Conservation (phyloP, 768 basidiomycete species). For the Thelephora ganbajun region DNA sequence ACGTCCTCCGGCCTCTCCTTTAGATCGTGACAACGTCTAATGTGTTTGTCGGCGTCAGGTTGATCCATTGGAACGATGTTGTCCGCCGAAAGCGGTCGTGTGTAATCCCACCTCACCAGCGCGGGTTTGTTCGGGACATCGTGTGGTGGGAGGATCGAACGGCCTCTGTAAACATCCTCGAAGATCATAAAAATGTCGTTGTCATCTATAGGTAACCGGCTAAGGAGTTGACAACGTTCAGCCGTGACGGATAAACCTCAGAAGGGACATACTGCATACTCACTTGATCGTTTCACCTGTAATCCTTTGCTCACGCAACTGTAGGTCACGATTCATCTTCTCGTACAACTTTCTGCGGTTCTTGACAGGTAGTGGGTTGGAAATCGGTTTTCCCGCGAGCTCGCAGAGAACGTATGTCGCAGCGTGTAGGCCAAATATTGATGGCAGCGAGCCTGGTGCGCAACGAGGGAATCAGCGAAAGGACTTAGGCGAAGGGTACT, state of each 20-base stretch:
- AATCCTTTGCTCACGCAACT: conserved; percentile 59
- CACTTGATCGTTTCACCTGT: conserved; percentile 42
- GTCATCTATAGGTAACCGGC: conserved; percentile 66
- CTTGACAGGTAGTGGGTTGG: conserved; percentile 77
- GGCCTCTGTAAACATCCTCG: conserved; percentile 75
- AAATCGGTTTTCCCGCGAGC: conserved; percentile 71
- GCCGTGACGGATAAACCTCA: not conserved
- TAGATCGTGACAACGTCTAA: conserved; percentile 23
- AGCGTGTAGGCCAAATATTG: conserved; percentile 83
- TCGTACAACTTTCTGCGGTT: conserved; percentile 76
- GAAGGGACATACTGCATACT: conserved; percentile 11
- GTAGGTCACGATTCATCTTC: conserved; percentile 62
- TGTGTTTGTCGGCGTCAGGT: conserved; percentile 59
- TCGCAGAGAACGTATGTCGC: conserved; percentile 83
- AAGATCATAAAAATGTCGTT: conserved; percentile 76
- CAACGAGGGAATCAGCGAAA: not conserved
- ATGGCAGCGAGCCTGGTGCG: conserved; percentile 57
- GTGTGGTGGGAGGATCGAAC: conserved; percentile 69
- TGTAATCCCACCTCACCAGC: conserved; percentile 71
- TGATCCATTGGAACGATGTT: conserved; percentile 81
- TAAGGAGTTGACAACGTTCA: conserved; percentile 15
- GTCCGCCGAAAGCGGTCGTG: conserved; percentile 45
- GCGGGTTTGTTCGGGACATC: conserved; percentile 59
- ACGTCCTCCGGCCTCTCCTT: conserved; percentile 32
- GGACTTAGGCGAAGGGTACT: not conserved